Base-by-base conservation (phyloP, 306 rosid genomes). In the Inga laurina region DNA sequence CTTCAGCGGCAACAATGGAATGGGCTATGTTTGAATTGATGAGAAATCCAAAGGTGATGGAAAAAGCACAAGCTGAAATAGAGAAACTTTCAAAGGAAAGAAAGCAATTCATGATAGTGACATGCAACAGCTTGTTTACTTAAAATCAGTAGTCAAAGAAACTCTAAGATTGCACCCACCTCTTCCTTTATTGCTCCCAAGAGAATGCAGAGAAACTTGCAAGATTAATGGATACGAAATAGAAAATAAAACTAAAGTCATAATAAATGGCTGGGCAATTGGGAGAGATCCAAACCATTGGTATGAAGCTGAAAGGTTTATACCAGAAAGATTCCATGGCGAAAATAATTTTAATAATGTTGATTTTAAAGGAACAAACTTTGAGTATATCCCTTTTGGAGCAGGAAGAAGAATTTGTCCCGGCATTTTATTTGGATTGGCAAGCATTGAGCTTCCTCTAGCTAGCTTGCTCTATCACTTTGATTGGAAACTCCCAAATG, bases 351-450 rank as follows among this genome's bases (percentile, higher is more conserved):
- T 1, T 56, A 56, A 49, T 49, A 49, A 56, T 56, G 30, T 56
- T 21, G 64, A 56, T 21, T 56, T 7, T 56, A 56, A 56, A 56
- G 64, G 64, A 21, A 4, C 64, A 56, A 56, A 56, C 27, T 56
- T 56, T 56, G 27, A 19, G 10, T 56, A 21, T 19, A 56, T 56
- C 27, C 64, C 30, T 56, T 56, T 56, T 45, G 76, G 75, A n/a
- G 19, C 54, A 10, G 56, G 75, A 71, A 71, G 75, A 27, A 71
- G 75, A 71, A 71, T 43, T 13, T 71, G 75, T 13, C 75, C 75
- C 1, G 35, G 75, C 0, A 44, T 43, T n/a, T 43, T 30, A 44
- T 44, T 71, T 22, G 75, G 75, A 13, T n/a, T 71, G 12, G 75
- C 56, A 43, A 22, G 54, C 14, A 12, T 71, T n/a, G 75, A 71